A percentile compares a stretch with the other conserved stretches of the same genome.
Evolutionary conservation across 257 asterid species (phyloP).

Genomic region (Forsythia viridissima): DNA sequence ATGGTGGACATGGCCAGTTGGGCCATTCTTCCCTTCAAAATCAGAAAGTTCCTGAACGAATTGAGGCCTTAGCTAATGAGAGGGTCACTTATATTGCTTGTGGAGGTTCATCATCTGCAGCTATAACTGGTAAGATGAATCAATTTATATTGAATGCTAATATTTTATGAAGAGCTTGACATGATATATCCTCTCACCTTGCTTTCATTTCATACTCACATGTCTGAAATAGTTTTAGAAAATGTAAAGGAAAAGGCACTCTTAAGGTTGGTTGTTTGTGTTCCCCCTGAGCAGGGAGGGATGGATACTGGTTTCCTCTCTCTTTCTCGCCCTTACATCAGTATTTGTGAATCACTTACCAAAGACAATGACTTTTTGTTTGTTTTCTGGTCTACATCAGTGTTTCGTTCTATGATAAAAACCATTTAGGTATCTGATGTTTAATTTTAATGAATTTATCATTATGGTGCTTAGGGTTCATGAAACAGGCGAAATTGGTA

Average conservation of each 20-base stretch:
- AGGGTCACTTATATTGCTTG: conserved; percentile 73
- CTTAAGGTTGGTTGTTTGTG: not conserved
- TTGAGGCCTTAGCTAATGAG: conserved; percentile 78
- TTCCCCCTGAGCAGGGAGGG: too few relatives aligned
- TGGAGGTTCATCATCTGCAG: conserved; percentile 96
- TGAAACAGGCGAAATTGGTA: not conserved
- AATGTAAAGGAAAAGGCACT: not conserved
- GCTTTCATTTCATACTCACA: not conserved
- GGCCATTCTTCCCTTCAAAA: conserved; percentile 79
- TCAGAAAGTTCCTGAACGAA: conserved; percentile 63
- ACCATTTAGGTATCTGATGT: not conserved
- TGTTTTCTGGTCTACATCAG: not conserved
- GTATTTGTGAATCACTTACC: not conserved
- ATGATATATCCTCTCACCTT: not conserved
- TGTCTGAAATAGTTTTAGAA: not conserved
- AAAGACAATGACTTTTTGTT: not conserved
- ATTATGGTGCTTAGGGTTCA: not conserved
- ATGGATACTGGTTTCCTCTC: too few relatives aligned
- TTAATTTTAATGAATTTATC: not conserved
- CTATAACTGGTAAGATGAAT: conserved; percentile 72
- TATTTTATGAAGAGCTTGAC: not conserved
- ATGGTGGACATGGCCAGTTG: conserved; percentile 92
- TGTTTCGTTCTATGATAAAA: not conserved
- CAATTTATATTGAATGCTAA: conserved; percentile 6
- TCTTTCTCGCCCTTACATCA: not conserved